Base-by-base conservation (phyloP, 495 filamentous ascomycete species). In the Staphylotrichum longicolle region DNA sequence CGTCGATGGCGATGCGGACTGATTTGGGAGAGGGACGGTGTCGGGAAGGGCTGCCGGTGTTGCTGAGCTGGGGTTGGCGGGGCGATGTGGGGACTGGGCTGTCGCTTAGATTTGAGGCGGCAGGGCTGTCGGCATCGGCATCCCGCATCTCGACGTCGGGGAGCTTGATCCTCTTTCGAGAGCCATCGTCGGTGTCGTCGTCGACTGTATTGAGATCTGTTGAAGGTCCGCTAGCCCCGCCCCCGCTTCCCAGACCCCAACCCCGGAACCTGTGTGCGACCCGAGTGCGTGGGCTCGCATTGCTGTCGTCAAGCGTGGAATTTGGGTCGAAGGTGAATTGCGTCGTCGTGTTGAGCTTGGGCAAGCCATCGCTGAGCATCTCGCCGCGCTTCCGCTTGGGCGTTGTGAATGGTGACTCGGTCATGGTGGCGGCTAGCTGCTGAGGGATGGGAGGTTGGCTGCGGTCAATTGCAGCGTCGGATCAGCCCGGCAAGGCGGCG, bases 201-300 rank as follows among this genome's bases (percentile, higher is more conserved):
- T 56, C 55, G 44, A 60, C 54, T 14, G 34, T 58, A 41, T 39
- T 64, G 34, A 45, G 61, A 44, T 68, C 66, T 58, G 54, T 51
- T 46, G 63, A 63, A 57, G 71, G 57, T 47, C 74, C 59, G 74
- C 62, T 60, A 45, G 56, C 75, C 71, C 73, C 74, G 61, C 72
- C 75, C 68, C 75, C 75, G 66, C 82, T 79, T 61, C 78, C 82
- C 51, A 89, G 73, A 32, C 67, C 82, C 39, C 91, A 75, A 50
- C 84, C 80, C 62, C 83, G 81, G 65, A 91, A 85, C 57, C 82
- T 78, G 63, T 85, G 81, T 61, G 84, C 86, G 55, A 90, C 86
- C 40, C 74, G 81, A 12, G 83, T 82, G 62, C 83, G 80, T 35
- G 88, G 87, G 67, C 88, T 91, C 37, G 68, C 70, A 63, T 68